Evolutionary conservation across 305 asterid genomes (phyloP), one percentile per base, ranked within the genome.

Genomic region (Withania somnifera): DNA sequence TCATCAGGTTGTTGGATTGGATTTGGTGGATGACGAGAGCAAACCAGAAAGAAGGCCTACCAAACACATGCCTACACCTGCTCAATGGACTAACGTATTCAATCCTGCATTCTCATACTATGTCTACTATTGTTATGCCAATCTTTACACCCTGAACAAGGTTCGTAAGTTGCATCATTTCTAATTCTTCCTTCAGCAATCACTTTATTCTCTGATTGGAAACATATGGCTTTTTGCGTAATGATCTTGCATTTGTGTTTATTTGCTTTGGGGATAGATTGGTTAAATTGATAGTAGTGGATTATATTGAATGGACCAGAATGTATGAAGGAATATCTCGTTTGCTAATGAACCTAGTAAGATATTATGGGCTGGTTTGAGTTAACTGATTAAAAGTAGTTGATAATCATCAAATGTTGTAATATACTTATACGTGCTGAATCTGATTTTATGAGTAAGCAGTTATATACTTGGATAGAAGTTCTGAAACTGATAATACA

Each of bases 11-110:
- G 99, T 96, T 76, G 99, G 99, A 77, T 89, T 96, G 89, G 99
- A 96, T 90, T 95, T 94, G 87, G 99, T 96, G 89, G 99, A 96
- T 84, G 99, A 96, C 45, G 99, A 96, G 88, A 96, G 96, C 90
- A 96, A 96, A 89, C 99, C 99, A 80, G 99, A 96, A 87, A 90
- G 99, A 82, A 91, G 98, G 82, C 99, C 99, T 61, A 96, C 98
- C 58, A 96, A 96, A 87, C 99, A 96, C 91, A 96, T 96, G 99
- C 99, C 97, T 68, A 94, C 97, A 4, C 99, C 98, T 0, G 90
- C 89, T 84, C 93, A 96, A 79, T 96, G 99, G 99, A 96, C 97
- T 83, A 94, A 94, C 66, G 89, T 91, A 78, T 96, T 93, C 84
- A 94, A 95, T 84, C 99, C 99, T 80, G 98, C 98, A 66, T 95